Evolutionary conservation across 176 grass and related monocot species (phyloP), one percentile per base, ranked within the genome.

Genomic region (Puya raimondii): DNA sequence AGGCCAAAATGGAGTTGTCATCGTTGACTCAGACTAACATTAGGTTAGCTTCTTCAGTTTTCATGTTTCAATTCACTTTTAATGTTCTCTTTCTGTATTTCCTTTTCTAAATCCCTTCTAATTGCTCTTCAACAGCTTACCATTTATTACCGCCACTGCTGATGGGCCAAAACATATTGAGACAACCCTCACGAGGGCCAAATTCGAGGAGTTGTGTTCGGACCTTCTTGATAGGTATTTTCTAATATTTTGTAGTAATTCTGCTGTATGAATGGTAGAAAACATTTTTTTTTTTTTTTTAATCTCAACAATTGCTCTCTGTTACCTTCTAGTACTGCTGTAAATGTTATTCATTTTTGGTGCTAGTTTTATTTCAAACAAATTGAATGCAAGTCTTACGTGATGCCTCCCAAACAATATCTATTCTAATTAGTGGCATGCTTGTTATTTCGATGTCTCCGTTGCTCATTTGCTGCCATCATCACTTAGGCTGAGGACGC

Each of bases 151-250:
- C 47, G 94, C 89, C 49, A 84, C 89, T 70, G 82, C 82, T 78
- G 94, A 99, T 85, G 94, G 94, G 11, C 94, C 94, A 2, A 99
- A 99, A 72, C 89, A 99, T 51, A 99, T 99, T 59, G 94, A 99
- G 72, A 69, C 87, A 78, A 99, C 82, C 59, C 59, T 99, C 9
- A 80, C 89, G 21, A 99, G 89, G 77, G 94, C 89, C 23, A 99
- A 99, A 78, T 99, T 99, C 67, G 94, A 99, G 78, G 84, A 99
- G 76, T 64, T 99, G 48, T 99, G 94, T 72, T 99, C 94, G 50
- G 80, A 91, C 61, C 85, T 99, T 57, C 86, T 99, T 23, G 94
- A 99, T 23, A 93, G 94, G 94, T 97, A 86, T 82, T 6, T 12
- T 65, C 15, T 74, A 52, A 50, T 47, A 64, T 10, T 50, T 84